phyloP scores from a whole-genome alignment of 306 rosid species.

The Hippophae rhamnoides region DNA sequence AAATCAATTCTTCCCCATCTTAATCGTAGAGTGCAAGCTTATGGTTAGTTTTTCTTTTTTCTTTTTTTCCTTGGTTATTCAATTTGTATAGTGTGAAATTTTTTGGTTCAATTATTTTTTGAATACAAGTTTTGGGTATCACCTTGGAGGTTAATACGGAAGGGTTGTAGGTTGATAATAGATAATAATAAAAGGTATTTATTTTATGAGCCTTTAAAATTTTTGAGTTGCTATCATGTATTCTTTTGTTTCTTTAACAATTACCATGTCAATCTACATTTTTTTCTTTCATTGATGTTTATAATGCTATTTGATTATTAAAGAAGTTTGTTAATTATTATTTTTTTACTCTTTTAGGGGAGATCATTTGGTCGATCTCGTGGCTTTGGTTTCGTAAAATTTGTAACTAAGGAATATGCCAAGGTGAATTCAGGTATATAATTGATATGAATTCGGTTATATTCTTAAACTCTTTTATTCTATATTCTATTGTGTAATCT shows the following conservation, averaged over 20 bases:
- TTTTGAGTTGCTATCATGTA: too few relatives aligned
- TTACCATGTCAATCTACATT: not conserved
- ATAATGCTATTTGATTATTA: too few relatives aligned
- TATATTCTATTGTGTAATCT: not conserved
- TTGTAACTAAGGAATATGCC: slow-evolving; percentile 80
- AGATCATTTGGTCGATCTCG: slow-evolving; percentile 94
- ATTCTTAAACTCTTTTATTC: not conserved
- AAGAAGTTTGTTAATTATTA: not conserved
- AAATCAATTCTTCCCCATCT: slow-evolving; percentile 6
- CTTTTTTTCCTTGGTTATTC: not conserved
- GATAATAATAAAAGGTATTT: too few relatives aligned
- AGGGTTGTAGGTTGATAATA: not conserved
- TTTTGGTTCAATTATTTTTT: slow-evolving; percentile 1
- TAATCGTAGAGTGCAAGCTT: slow-evolving; percentile 72
- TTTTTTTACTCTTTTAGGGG: slow-evolving; percentile 38
- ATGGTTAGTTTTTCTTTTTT: slow-evolving; percentile 47
- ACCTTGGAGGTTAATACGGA: slow-evolving; percentile 82
- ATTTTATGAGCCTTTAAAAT: too few relatives aligned
- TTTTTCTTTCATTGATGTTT: not conserved
- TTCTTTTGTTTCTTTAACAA: not conserved
- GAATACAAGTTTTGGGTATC: slow-evolving; percentile 53
- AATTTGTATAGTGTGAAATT: not conserved
- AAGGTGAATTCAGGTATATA: slow-evolving; percentile 34
- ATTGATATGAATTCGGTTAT: not conserved
- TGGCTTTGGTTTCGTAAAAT: slow-evolving; percentile 94